phyloP scores from a whole-genome alignment of 2,329 filamentous ascomycete genomes.

The Onygenales sp. region DNA sequence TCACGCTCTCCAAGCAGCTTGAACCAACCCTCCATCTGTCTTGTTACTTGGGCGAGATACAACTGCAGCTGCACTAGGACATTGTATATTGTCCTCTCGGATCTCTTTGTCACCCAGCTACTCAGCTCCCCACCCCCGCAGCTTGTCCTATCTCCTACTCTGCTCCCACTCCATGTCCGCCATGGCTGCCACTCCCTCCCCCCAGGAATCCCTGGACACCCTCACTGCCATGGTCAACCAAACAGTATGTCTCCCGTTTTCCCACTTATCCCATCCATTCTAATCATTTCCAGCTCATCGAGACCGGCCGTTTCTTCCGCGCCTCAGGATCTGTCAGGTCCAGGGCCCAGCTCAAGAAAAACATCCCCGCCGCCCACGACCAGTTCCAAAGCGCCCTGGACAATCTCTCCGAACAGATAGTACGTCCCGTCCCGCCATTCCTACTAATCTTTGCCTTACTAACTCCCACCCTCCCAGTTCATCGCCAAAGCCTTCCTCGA shows the following conservation, averaged over 20 bases:
- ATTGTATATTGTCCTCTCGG: too few relatives aligned
- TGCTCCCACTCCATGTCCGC: not conserved
- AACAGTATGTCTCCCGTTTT: constrained; percentile 19
- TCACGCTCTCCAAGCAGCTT: too few relatives aligned
- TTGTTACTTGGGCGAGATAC: too few relatives aligned
- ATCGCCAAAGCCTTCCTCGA: constrained; percentile 35
- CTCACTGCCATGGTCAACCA: constrained; percentile 28
- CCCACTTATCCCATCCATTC: not conserved
- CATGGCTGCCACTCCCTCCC: constrained; percentile 12
- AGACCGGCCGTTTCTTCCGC: constrained; percentile 32
- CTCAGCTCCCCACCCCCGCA: not conserved
- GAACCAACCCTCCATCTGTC: too few relatives aligned
- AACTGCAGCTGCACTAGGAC: too few relatives aligned
- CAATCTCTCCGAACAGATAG: constrained; percentile 33
- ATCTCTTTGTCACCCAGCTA: too few relatives aligned
- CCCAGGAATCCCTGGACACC: constrained; percentile 23
- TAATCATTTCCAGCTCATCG: constrained; percentile 25
- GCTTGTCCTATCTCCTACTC: not conserved
- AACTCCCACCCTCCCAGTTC: constrained; percentile 19
- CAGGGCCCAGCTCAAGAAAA: constrained; percentile 26
- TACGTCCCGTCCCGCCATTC: constrained; percentile 16
- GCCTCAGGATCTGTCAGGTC: constrained; percentile 25
- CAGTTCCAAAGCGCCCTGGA: constrained; percentile 32
- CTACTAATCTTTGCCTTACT: not conserved
- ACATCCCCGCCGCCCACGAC: constrained; percentile 29